Base-by-base conservation (phyloP, 257 asterid genomes). In the Solanum appendiculatum region DNA sequence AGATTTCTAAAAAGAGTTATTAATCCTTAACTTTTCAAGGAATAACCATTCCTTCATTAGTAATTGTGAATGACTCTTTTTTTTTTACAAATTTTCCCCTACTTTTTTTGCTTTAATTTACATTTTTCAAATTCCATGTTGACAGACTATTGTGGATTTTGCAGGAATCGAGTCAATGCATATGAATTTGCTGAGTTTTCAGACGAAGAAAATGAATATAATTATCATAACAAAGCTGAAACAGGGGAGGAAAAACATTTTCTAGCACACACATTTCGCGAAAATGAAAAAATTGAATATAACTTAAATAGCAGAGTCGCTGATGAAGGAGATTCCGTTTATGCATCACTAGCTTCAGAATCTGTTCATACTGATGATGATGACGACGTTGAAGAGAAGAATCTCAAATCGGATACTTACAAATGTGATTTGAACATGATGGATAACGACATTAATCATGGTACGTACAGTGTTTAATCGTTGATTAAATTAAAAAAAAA, bases 151-250 rank as follows among this genome's bases (percentile, higher is more conserved):
- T 33, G 60, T 34, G 63, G 5, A 3, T 33, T 31, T 69, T 92
- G 88, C 86, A 96, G 98, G 93, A 91, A 90, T 87, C 93, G 88
- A 69, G 95, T 92, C 18, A 80, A 29, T 63, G 94, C 87, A 6
- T 92, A 88, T 48, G 98, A 91, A 6, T 92, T 90, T 86, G 86
- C 89, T 2, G 83, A 44, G 29, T 93, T 90, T 84, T 93, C 96
- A 0, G 97, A 95, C 3, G 96, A 96, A 81, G 97, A 93, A 87
- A 31, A 82, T 54, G 91, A 86, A 5, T 48, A 80, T 69, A 69
- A 69, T 80, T 80, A 80, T 29, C 66, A 29, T 3, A 27, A 80
- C 31, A 9, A 46, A 4, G 66, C 66, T 93, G 75, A 20, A 88
- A 70, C 72, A 70, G 90, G 85, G 25, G 88, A 51, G 36, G 86